Evolutionary conservation across 139 green algal genomes (phyloP), one percentile per base, ranked within the genome.

Genomic region (Ulvella scutata): DNA sequence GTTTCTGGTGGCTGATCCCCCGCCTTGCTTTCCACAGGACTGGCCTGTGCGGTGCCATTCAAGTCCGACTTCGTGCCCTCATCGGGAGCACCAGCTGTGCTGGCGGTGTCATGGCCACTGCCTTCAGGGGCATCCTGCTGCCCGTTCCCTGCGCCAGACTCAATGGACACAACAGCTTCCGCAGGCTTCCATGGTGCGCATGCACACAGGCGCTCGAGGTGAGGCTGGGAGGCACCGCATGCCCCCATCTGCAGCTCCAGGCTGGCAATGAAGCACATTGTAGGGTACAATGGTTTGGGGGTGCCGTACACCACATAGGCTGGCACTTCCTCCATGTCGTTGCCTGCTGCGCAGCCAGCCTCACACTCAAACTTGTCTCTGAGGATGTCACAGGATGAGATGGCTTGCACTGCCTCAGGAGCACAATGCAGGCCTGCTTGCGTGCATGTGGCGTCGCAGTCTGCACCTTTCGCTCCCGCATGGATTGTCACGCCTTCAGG

Each of bases 311-410:
- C 51, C 13, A 67, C 51, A 29, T 67, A 67, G 1, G 51, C 51
- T 26, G 51, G 51, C 9, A 26, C 51, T 26, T 67, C 51, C 33
- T 10, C 51, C 29, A 21, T 4, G 31, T 43, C 40, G 2, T 37
- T 4, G 2, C 6, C 20, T 4, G 31, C 35, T 2, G 33, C 34
- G 9, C 74, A 79, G 44, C 82, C 84, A 72, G 83, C 85, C 74
- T 90, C 85, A 72, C 85, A 90, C 23, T 74, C 59, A 77, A 90
- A 87, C 21, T 80, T 74, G n/a, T 78, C 72, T 21, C 85, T 67
- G 40, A 90, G 61, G 3, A 67, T 61, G 75, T 89, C 83, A 62
- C 85, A 89, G 61, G 81, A 40, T 44, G 87, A 87, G 26, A 88
- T 28, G 4, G 62, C 31, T 2, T 62, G 28, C 31, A 87, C 62